Conservation (phyloP, 768 basidiomycete species). For the Podaxis pistillaris region DNA sequence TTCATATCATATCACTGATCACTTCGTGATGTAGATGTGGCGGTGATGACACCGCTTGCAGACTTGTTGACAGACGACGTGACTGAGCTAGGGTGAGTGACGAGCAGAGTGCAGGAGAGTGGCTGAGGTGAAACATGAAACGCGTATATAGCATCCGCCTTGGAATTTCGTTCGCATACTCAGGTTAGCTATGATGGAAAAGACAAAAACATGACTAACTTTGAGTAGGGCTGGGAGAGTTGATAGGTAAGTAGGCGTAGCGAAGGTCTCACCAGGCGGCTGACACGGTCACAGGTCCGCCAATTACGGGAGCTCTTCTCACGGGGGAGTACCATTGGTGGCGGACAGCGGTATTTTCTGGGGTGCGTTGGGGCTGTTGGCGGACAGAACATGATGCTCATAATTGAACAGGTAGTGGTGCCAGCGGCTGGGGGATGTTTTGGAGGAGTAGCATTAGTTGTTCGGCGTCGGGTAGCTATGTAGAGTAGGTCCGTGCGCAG, state of each 20-base stretch:
- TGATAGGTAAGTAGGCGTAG: conserved; percentile 12
- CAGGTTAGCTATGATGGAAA: conserved; percentile 14
- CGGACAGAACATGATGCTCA: background rate
- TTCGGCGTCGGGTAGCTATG: background rate
- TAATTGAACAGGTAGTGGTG: background rate
- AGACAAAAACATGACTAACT: background rate
- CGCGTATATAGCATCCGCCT: conserved; percentile 14
- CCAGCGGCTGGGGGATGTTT: background rate
- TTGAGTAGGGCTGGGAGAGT: conserved; percentile 14
- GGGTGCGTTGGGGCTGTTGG: background rate
- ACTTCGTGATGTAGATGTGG: background rate
- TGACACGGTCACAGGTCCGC: conserved; percentile 14
- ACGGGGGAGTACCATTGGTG: conserved; percentile 16
- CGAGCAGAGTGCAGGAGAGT: background rate
- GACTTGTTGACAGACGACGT: conserved; percentile 12
- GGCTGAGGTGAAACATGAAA: background rate
- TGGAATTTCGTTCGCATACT: conserved; percentile 19
- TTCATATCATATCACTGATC: background rate
- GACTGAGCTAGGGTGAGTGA: conserved; percentile 16
- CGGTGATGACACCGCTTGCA: conserved; percentile 8
- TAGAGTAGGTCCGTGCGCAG: conserved; percentile 25
- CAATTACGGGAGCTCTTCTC: conserved; percentile 19
- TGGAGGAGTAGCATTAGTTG: background rate
- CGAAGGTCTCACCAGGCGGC: background rate
- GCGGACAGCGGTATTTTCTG: conserved; percentile 16